Evolutionary conservation across 169 alveolate genomes (phyloP), one percentile per base, ranked within the genome.

Genomic region (Cystoisospora suis): DNA sequence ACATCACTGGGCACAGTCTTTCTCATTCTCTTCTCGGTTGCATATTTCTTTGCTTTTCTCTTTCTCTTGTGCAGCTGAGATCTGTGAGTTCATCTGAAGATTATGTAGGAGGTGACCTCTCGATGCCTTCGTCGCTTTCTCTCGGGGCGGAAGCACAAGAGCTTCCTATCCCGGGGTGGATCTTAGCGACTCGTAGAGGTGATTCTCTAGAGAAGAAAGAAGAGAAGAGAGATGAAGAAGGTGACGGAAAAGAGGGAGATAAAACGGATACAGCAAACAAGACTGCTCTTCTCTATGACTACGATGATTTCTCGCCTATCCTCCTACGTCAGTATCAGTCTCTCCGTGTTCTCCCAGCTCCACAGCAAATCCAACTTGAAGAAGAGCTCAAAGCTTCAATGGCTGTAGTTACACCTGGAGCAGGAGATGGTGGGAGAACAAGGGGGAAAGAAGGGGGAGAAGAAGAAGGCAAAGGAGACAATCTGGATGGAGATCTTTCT

Each of bases 251-350:
- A 9, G 23, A 53, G 65, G 65, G 23, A 53, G 65, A 53, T 12
- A 23, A 53, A 53, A 23, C 65, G 65, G 12, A 12, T 53, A 23
- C 65, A 23, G 12, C 23, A 23, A 15, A 12, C 23, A 38, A 77
- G 87, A 42, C n/a, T n/a, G n/a, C 56, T 27, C 88, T 32, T 56
- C 77, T 58, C 1, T 83, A 58, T 45, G 89, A 83, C 79, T 45
- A 59, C 75, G 75, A 59, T n/a, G 91, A 87, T 40, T 87, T 69
- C 77, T 9, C 91, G 29, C 91, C 91, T 1, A 75, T 53, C 61
- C 69, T 87, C 40, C 86, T 87, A 70, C 87, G 59, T 36, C 91
- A 87, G 86, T 75, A 56, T 58, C 34, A 44, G 2, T 32, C 40
- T 32, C 32, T 83, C 29, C 89, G 61, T 27, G 42, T 83, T 20